Conservation (phyloP, 257 asterid species). For the Nicotiana tabacum region DNA sequence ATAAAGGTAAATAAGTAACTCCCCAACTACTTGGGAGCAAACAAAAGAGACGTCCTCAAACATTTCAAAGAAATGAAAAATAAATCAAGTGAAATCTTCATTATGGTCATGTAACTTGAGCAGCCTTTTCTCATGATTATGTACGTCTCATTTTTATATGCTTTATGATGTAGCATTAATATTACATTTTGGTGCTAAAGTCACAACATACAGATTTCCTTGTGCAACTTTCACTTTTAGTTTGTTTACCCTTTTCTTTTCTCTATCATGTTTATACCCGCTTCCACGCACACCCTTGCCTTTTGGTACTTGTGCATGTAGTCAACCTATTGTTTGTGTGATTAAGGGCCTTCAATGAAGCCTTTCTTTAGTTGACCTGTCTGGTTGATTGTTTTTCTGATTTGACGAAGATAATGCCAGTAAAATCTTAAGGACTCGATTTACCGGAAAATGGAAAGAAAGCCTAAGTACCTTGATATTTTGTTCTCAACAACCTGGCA, state of each 20-base stretch:
- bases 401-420: neutral
- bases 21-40: neutral
- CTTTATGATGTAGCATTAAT: neutral
- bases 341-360: neutral
- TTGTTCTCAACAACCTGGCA: neutral
- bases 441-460: neutral
- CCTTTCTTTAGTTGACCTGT: neutral
- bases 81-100: neutral
- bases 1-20: neutral
- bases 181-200: neutral
- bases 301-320: neutral
- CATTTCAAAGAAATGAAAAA: neutral
- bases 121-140: neutral
- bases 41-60: neutral
- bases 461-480: neutral
- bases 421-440: neutral
- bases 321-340: neutral
- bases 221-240: neutral
- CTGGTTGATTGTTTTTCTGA: neutral
- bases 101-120: neutral
- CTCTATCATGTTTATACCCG: neutral
- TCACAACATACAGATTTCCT: neutral
- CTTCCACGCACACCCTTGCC: neutral
- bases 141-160: neutral
- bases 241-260: neutral